phyloP scores from a whole-genome alignment of 106 monocot genomes.

The Dendrobium catenatum region DNA sequence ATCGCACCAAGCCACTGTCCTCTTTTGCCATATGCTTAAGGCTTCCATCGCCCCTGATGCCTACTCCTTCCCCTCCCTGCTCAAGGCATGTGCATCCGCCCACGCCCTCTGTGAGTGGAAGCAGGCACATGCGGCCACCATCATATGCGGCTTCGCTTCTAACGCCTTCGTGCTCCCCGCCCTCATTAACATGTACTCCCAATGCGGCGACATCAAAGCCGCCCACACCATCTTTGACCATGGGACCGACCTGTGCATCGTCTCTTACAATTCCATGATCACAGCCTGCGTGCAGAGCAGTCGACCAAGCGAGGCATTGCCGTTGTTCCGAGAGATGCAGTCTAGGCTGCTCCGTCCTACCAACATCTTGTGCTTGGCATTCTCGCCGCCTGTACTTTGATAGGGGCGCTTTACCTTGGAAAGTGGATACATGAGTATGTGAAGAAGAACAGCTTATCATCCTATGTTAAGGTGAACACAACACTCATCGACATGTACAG shows the following conservation, averaged over 20 bases:
- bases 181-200: too few species aligned
- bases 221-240: too few species aligned
- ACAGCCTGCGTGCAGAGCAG: conserved; percentile 36
- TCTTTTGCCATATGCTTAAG: conserved; percentile 42
- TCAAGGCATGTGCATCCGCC: too few species aligned
- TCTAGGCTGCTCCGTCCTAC: conserved; percentile 33
- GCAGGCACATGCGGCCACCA: too few species aligned
- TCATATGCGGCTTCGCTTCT: too few species aligned
- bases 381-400: conserved; percentile 45
- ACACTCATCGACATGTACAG: conserved; percentile 80
- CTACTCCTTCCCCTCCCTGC: too few species aligned
- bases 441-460: conserved; percentile 30
- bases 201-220: too few species aligned
- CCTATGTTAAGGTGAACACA: conserved; percentile 46
- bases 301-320: conserved; percentile 48
- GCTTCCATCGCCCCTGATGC: background rate
- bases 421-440: conserved; percentile 64
- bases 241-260: conserved; percentile 18
- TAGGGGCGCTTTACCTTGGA: conserved; percentile 63
- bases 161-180: too few species aligned
- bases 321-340: conserved; percentile 57
- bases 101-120: too few species aligned
- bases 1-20: conserved; percentile 23
- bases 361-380: conserved; percentile 59
- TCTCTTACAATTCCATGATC: conserved; percentile 70